A percentile compares a stretch with the other conserved stretches of the same genome.
phyloP scores from a whole-genome alignment of 257 asterid species.

The Solanum appendiculatum region DNA sequence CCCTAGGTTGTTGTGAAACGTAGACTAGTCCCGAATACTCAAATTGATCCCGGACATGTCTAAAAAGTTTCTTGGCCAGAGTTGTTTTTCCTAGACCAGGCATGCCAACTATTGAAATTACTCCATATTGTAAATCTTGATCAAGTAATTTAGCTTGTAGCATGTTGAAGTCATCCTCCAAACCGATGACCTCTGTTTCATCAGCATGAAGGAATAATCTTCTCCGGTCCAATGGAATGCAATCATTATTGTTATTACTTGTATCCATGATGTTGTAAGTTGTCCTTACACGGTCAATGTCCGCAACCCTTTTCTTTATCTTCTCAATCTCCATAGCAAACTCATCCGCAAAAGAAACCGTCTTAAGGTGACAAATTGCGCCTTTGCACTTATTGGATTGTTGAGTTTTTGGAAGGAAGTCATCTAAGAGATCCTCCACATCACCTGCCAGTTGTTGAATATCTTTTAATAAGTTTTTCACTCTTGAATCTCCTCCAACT shows the following conservation, averaged over 20 bases:
- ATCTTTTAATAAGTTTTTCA: background rate
- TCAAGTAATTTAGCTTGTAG: background rate
- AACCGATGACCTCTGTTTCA: background rate
- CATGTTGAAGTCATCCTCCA: background rate
- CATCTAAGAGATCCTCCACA: background rate
- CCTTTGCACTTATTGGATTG: background rate
- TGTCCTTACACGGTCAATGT: background rate
- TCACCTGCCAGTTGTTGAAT: background rate
- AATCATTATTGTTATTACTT: background rate
- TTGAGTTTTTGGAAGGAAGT: background rate
- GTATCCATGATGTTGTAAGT: too few relatives aligned
- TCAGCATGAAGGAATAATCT: background rate
- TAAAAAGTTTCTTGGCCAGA: background rate
- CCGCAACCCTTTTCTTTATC: background rate
- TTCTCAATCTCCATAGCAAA: background rate
- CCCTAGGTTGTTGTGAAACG: background rate
- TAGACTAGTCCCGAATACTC: background rate
- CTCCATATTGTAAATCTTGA: background rate
- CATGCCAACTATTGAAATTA: conserved; percentile 1
- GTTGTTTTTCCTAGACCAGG: background rate
- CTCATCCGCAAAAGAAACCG: background rate
- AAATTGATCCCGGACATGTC: background rate
- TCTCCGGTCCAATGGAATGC: background rate
- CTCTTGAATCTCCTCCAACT: background rate
- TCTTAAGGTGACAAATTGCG: background rate